Percentiles rank a stretch among this genome's conserved stretches.
Evolutionary conservation across 2,329 filamentous ascomycete genomes (phyloP).

Genomic region (Cladosporium sp.): DNA sequence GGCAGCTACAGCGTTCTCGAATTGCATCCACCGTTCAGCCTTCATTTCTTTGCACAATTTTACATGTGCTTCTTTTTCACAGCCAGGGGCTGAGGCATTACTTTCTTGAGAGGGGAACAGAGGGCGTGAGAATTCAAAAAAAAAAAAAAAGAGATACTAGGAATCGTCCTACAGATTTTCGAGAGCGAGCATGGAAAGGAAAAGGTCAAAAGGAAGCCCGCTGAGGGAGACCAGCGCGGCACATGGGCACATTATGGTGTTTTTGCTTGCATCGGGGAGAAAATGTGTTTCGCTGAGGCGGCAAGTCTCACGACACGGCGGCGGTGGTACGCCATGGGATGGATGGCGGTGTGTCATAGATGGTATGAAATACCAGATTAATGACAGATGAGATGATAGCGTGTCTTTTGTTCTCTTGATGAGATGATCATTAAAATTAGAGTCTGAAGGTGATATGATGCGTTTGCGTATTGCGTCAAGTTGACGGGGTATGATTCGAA

Average conservation of each 20-base stretch:
- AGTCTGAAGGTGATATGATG: neutral
- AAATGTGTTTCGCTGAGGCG: neutral
- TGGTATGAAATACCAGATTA: neutral
- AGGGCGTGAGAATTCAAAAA: neutral
- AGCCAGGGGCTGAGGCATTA: neutral
- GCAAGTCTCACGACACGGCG: neutral
- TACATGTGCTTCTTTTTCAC: neutral
- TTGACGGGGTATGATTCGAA: neutral
- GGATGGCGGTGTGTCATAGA: neutral
- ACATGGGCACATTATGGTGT: neutral
- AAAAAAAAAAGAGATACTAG: neutral
- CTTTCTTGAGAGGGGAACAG: neutral
- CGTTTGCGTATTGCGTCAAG: neutral
- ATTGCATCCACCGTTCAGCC: neutral
- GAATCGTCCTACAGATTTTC: neutral
- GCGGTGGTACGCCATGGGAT: neutral
- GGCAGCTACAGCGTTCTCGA: neutral
- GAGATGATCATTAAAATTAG: no score
- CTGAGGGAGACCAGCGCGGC: slow-evolving; percentile 5
- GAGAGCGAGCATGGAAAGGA: neutral
- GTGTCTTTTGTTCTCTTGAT: neutral
- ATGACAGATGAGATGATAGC: neutral
- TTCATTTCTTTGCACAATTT: slow-evolving; percentile 11
- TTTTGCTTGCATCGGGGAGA: neutral
- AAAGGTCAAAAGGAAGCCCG: neutral